phyloP scores from a whole-genome alignment of 139 green algal genomes.

The Chlorella sp. region DNA sequence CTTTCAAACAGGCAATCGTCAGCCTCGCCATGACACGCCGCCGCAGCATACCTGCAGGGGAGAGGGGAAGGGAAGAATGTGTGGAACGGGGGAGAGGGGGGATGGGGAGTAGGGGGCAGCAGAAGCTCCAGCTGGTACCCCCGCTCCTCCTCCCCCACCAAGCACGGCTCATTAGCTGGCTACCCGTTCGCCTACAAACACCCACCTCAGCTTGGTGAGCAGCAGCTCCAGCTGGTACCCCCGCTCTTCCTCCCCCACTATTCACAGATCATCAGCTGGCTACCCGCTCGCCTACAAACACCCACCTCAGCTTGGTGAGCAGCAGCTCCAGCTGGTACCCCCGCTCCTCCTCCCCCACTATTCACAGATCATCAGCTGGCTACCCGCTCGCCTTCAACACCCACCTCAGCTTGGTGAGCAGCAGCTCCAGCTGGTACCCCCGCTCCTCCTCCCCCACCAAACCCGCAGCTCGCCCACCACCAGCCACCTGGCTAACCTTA shows the following conservation, averaged over 20 bases:
- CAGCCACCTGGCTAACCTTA: not conserved
- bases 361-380: too few relatives aligned
- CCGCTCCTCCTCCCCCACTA: too few relatives aligned
- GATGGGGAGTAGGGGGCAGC: too few relatives aligned
- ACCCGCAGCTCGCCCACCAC: not conserved
- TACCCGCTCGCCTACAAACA: too few relatives aligned
- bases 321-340: not conserved
- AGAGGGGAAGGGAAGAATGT: not conserved
- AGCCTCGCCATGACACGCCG: conserved; percentile 27
- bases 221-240: not conserved
- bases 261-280: too few relatives aligned
- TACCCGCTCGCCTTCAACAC: too few relatives aligned
- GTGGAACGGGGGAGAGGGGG: not conserved
- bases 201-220: not conserved
- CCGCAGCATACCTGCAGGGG: conserved; percentile 24
- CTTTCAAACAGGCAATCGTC: conserved; percentile 28
- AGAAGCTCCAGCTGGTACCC: too few relatives aligned
- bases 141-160: too few relatives aligned
- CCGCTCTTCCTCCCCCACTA: too few relatives aligned
- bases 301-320: not conserved
- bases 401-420: not conserved
- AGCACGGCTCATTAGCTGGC: too few relatives aligned
- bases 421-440: not conserved
- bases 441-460: not conserved
- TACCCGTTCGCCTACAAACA: too few relatives aligned